Percentiles rank a stretch among this genome's conserved stretches.
These are phyloP conservation scores for Pascua sp. DNA, from an alignment of 1,284 basidiomycete species.

Conservation along the genomic window DNA sequence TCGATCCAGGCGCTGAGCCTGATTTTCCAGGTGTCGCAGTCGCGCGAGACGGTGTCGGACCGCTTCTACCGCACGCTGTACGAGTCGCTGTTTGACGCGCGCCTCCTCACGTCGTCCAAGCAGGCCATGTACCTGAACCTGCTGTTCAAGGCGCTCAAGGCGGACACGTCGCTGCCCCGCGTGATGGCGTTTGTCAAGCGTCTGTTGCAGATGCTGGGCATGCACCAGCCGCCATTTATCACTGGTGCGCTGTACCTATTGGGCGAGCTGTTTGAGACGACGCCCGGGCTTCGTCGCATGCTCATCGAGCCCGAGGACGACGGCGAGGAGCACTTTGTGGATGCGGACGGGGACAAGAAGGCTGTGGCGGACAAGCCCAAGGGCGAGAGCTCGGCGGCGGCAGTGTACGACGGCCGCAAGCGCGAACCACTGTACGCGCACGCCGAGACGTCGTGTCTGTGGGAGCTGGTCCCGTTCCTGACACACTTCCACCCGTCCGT, in stretches of 20 bases:
- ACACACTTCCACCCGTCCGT: constrained; percentile 90
- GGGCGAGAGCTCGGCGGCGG: constrained; percentile 11
- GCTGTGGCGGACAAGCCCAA: neutral
- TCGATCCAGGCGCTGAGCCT: constrained; percentile 89
- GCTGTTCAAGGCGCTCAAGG: constrained; percentile 86
- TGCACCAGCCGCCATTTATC: constrained; percentile 79
- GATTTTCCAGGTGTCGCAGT: constrained; percentile 72
- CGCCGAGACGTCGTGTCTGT: constrained; percentile 76
- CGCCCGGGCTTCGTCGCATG: constrained; percentile 67
- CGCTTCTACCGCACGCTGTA: constrained; percentile 92
- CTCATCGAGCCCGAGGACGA: constrained; percentile 55
- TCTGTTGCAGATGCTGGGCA: constrained; percentile 76
- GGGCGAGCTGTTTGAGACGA: constrained; percentile 67
- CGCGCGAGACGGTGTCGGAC: constrained; percentile 60
- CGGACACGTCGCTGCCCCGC: constrained; percentile 61
- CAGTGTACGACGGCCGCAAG: constrained; percentile 75
- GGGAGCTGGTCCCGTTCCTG: constrained; percentile 81
- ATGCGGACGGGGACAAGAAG: constrained; percentile 38
- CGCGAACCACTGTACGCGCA: constrained; percentile 86
- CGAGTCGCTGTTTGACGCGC: constrained; percentile 76
- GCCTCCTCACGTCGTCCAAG: constrained; percentile 80
- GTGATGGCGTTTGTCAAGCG: constrained; percentile 81
- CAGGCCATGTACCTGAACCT: constrained; percentile 98
- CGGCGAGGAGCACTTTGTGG: constrained; percentile 56
- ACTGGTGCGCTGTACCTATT: constrained; percentile 74